Evolutionary conservation across 129 eudicot genomes (phyloP), one percentile per base, ranked within the genome.

Genomic region (Heracleum sosnowskyi): DNA sequence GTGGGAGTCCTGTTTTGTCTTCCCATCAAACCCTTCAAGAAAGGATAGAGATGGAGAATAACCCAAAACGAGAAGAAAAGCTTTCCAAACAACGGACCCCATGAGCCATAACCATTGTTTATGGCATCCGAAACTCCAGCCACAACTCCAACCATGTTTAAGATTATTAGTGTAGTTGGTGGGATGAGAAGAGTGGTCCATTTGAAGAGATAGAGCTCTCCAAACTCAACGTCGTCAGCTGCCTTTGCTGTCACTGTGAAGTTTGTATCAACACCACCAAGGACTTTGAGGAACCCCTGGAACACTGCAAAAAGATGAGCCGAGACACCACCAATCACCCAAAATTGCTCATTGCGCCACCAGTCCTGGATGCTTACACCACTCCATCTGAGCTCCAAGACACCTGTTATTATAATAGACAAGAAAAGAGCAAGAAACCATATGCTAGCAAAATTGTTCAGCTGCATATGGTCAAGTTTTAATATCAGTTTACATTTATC

Each of bases 241-340:
- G 97, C 87, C 81, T 94, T 94, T 64, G 93, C 71, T 40, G 98
- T 94, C 28, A 94, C 98, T 0, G 98, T 94, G 79, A 95, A 95
- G 74, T 87, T 95, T 29, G 98, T 95, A 81, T 95, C 97, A 5
- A 95, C 97, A 2, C 98, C 98, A 35, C 88, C 97, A 39, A 95
- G 97, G n/a, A 91, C 98, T 87, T 95, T 95, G 20, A 95, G 88
- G 51, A 95, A 90, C 63, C 98, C 98, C 86, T 95, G 98, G 79
- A 95, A 95, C 3, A 95, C 97, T 0, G 98, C 98, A 41, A 94
- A 94, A 62, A 89, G 91, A 80, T 94, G 98, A n/a, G 98, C 98
- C 18, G 98, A 95, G 80, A 95, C 96, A 29, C 98, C 98, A 64
- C 98, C 98, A 33, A 95, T 95, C 63, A 95, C 98, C 98, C 98